Evolutionary conservation across 345 rosid species (phyloP).

Genomic region (Eucalyptus sideroxylon): DNA sequence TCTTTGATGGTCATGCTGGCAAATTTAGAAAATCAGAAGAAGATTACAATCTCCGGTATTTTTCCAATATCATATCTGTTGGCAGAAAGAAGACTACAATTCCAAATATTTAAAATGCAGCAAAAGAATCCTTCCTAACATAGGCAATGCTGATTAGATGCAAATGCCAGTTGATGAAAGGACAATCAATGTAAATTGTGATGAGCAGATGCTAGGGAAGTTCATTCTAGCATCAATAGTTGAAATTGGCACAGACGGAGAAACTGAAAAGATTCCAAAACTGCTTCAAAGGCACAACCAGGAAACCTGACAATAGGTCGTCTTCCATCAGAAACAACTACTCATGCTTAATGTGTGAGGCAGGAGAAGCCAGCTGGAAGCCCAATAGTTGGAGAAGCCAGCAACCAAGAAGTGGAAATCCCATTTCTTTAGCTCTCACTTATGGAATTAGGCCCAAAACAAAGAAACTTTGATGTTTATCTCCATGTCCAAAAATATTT

Average conservation of each 20-base stretch:
- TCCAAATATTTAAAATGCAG: not conserved
- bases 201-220: not conserved
- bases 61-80: not conserved
- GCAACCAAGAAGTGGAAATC: not conserved
- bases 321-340: not conserved
- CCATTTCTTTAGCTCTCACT: not conserved
- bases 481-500: not conserved
- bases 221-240: not conserved
- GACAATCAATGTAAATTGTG: not conserved
- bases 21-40: not conserved
- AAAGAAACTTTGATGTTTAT: not conserved
- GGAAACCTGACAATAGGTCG: not conserved
- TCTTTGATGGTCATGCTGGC: conserved; percentile 75
- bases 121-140: not conserved
- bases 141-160: not conserved
- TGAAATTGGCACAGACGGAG: not conserved
- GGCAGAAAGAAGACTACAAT: not conserved
- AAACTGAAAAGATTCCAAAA: not conserved
- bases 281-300: not conserved
- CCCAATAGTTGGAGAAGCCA: not conserved
- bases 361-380: not conserved
- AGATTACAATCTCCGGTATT: not conserved
- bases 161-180: not conserved
- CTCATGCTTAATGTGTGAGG: not conserved
- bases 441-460: not conserved